phyloP scores from a whole-genome alignment of 139 green algal genomes.

The Micractinium sp. region DNA sequence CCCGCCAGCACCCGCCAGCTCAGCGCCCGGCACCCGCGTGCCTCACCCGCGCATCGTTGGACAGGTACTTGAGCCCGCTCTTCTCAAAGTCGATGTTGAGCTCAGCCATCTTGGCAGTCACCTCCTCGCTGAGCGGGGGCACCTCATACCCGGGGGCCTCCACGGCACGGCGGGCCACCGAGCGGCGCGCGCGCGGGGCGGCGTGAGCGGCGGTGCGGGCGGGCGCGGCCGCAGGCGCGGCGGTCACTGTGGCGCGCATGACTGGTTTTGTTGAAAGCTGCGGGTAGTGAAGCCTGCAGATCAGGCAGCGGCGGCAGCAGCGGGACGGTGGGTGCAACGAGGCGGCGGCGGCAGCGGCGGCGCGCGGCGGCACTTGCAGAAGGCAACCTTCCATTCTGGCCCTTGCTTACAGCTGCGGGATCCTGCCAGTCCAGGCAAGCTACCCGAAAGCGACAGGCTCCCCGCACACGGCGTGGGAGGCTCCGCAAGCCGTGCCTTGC shows the following conservation, averaged over 20 bases:
- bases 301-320: not conserved
- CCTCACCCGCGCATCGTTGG: constrained; percentile 63
- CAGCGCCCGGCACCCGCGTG: too few species aligned
- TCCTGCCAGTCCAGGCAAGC: not conserved
- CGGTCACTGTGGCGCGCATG: not conserved
- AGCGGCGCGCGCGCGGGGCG: not conserved
- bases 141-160: not conserved
- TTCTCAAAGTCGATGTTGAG: constrained; percentile 46
- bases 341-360: not conserved
- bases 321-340: not conserved
- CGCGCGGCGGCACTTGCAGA: too few species aligned
- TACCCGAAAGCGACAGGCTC: not conserved
- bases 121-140: constrained; percentile 31
- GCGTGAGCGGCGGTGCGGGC: not conserved
- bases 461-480: not conserved
- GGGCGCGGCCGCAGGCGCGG: not conserved
- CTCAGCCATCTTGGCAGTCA: constrained; percentile 44
- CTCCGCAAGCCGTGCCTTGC: not conserved
- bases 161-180: not conserved
- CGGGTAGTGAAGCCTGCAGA: not conserved
- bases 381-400: too few species aligned
- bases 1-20: not conserved
- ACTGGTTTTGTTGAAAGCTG: not conserved
- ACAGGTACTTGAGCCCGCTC: constrained; percentile 68
- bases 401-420: not conserved